Conservation (phyloP, 1,139 yeast genomes). For the Lodderomyces margitis region DNA sequence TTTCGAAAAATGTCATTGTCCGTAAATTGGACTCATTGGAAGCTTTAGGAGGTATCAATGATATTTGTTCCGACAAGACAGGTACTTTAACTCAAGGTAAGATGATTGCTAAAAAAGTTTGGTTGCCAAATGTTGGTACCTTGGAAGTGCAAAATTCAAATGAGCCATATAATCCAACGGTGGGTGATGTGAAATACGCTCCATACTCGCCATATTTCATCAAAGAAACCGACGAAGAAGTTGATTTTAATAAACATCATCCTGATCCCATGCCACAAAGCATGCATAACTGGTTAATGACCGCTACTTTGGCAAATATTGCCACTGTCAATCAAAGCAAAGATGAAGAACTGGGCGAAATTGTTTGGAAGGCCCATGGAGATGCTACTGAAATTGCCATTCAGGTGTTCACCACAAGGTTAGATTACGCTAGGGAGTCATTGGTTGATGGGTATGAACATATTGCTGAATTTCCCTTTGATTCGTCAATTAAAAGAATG, state of each 20-base stretch:
- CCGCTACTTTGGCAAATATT: constrained; percentile 73
- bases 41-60: constrained; percentile 77
- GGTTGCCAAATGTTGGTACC: constrained; percentile 79
- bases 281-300: constrained; percentile 49
- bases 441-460: constrained; percentile 42
- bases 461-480: constrained; percentile 72
- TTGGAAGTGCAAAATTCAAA: constrained; percentile 56
- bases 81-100: constrained; percentile 81
- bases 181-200: constrained; percentile 53
- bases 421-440: constrained; percentile 46
- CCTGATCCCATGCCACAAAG: constrained; percentile 25
- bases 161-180: constrained; percentile 72
- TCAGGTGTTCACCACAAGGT: constrained; percentile 65
- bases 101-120: constrained; percentile 69
- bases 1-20: constrained; percentile 66
- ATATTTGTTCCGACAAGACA: constrained; percentile 79
- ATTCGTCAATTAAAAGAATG: constrained; percentile 76
- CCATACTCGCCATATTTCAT: constrained; percentile 42
- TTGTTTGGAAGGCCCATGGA: constrained; percentile 70
- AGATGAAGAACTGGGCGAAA: constrained; percentile 37
- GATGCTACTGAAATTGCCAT: constrained; percentile 86
- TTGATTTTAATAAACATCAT: constrained; percentile 22
- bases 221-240: constrained; percentile 39
- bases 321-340: constrained; percentile 50
- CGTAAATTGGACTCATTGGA: constrained; percentile 77